Base-by-base conservation (phyloP, 2,329 filamentous ascomycete genomes). In the Pseudocercospora pini-densiflorae region DNA sequence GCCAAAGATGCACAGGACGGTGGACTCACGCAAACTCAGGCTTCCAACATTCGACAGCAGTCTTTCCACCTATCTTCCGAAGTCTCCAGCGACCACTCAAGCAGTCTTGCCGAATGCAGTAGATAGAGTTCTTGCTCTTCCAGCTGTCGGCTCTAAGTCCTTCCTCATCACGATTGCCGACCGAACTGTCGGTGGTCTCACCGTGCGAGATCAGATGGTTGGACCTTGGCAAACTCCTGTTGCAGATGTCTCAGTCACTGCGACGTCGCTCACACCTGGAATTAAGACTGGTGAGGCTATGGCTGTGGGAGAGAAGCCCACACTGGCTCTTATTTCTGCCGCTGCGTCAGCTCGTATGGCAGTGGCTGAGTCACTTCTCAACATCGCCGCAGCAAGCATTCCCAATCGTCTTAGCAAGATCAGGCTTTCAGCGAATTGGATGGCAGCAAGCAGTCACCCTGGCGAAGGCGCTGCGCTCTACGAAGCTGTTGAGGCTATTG, bases 121-220 rank as follows among this genome's bases (percentile, higher is more conserved):
- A 0, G 88, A 93, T 72, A 85, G 93, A 68, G 93, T 98, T 2
- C 88, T 98, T 62, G 88, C 88, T 59, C 84, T 98, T 61, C 94
- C 95, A 21, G 88, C 94, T 1, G 95, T 98, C 23, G 94, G 93
- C n/a, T 97, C 94, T 23, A 98, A 98, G 81, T 93, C 91, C 23
- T 99, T 98, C 83, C 85, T 99, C 43, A 97, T 99, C 76, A 98
- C 95, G 1, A 99, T 98, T 71, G 94, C 92, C 59, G 95, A 98
- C 79, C 88, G 95, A 68, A 93, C 91, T 29, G 94, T 98, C 31
- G 94, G 94, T 70, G 95, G 94, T 59, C 85, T 98, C 65, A 93
- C 92, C 7, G 89, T 91, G 9, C 88, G 94, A 70, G 95, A 98
- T 77, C 95, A 98, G 79, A 94, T 98, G 88, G 94, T 97, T 62